These are phyloP conservation scores for Kluyveromyces dobzhanskii DNA, from an alignment of 805 yeast species.

Conservation along the genomic window DNA sequence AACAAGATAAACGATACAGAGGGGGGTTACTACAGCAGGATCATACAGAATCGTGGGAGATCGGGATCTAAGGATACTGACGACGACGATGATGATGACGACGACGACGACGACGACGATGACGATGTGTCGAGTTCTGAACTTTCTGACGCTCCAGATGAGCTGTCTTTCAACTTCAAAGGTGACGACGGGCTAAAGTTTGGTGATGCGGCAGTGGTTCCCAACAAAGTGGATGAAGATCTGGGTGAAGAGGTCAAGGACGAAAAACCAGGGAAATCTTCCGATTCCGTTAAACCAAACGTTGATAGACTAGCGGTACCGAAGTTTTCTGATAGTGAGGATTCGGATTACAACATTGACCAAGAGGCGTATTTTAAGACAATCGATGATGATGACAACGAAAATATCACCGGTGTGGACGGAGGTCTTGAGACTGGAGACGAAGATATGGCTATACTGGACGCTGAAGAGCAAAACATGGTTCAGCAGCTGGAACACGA, in stretches of 20 bases:
- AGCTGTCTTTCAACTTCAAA: constrained; percentile 21
- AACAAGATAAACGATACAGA: constrained; percentile 10
- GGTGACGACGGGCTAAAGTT: constrained; percentile 30
- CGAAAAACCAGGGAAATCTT: constrained; percentile 5
- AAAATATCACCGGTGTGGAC: constrained; percentile 27
- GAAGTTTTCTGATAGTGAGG: constrained; percentile 26
- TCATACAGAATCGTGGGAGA: constrained; percentile 16
- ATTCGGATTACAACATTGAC: constrained; percentile 29
- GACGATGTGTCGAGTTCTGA: constrained; percentile 10
- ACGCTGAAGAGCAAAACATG: constrained; percentile 26
- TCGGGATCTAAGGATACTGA: constrained; percentile 36
- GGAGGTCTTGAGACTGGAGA: constrained; percentile 28
- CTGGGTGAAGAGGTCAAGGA: constrained; percentile 18
- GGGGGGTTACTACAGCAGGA: constrained; percentile 5
- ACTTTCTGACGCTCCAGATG: constrained; percentile 6
- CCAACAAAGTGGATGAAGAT: constrained; percentile 34
- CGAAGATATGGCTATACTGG: constrained; percentile 25
- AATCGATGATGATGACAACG: constrained; percentile 23
- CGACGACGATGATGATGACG: constrained; percentile 36
- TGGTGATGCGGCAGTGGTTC: constrained; percentile 19
- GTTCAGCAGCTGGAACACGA: constrained; percentile 25
- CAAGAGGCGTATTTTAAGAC: constrained; percentile 26
- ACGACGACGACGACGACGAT: constrained; percentile 18
- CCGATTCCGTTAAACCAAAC: constrained; percentile 6
- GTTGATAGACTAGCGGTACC: constrained; percentile 23